Conservation (phyloP, 352 stramenopile genomes). For the Thalassiosira sp. region DNA sequence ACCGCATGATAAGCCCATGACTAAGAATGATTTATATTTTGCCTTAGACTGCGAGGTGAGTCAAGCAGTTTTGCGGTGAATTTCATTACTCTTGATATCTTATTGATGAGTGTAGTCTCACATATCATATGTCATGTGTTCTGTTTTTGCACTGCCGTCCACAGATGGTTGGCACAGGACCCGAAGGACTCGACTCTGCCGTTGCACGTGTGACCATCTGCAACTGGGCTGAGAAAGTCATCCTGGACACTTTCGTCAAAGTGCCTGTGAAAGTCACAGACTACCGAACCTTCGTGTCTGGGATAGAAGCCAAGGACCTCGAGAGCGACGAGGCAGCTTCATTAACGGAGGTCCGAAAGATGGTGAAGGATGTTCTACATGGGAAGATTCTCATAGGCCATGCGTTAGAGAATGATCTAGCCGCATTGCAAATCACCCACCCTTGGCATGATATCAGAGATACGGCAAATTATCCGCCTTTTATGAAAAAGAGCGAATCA, state of each 20-base stretch:
- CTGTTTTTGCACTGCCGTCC: conserved; percentile 4
- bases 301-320: conserved; percentile 81
- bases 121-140: not conserved
- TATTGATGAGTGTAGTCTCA: not conserved
- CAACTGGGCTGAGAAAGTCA: conserved; percentile 79
- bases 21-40: conserved; percentile 65
- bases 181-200: conserved; percentile 70
- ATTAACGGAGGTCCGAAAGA: conserved; percentile 64
- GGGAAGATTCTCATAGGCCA: conserved; percentile 88
- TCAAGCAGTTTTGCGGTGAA: not conserved
- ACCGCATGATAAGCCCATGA: conserved; percentile 54
- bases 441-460: conserved; percentile 82
- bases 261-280: conserved; percentile 84
- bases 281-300: conserved; percentile 87
- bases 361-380: conserved; percentile 75
- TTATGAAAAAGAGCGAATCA: conserved; percentile 61
- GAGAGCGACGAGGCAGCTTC: conserved; percentile 59
- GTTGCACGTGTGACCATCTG: conserved; percentile 85
- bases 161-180: conserved; percentile 87
- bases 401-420: conserved; percentile 85
- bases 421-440: conserved; percentile 83
- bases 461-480: conserved; percentile 83
- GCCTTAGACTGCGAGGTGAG: conserved; percentile 73
- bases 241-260: conserved; percentile 85
- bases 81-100: not conserved